Conservation (phyloP, 306 rosid species). For the Senna siamea region DNA sequence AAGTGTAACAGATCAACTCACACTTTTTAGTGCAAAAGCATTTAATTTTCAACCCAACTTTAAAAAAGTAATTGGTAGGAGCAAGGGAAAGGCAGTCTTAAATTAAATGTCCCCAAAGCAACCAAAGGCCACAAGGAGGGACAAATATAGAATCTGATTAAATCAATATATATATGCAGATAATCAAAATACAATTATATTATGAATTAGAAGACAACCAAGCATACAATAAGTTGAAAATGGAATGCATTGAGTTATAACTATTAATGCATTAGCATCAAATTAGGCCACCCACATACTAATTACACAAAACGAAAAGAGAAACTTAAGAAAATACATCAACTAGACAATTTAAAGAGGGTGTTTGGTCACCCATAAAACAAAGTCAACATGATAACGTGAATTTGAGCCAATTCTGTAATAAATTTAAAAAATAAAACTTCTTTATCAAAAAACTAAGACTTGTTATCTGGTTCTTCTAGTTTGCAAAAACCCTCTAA, state of each 20-base stretch:
- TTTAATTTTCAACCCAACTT: slow-evolving; percentile 17
- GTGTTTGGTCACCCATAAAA: neutral
- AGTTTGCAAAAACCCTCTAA: slow-evolving; percentile 6
- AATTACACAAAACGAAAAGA: slow-evolving; percentile 15
- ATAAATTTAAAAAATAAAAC: neutral
- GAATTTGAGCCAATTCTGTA: neutral
- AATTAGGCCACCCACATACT: slow-evolving; percentile 1
- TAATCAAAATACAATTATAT: neutral
- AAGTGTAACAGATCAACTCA: slow-evolving; percentile 19
- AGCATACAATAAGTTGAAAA: neutral
- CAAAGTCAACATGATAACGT: neutral
- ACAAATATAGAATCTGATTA: slow-evolving; percentile 8
- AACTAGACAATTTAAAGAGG: neutral
- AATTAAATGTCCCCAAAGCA: slow-evolving; percentile 16
- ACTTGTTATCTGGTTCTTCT: neutral
- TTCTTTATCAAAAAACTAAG: neutral
- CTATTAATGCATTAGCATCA: neutral
- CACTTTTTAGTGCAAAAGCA: slow-evolving; percentile 5
- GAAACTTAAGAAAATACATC: neutral
- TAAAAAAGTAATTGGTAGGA: slow-evolving; percentile 5
- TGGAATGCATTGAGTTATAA: neutral
- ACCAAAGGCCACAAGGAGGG: neutral
- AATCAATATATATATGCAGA: neutral
- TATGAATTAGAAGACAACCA: slow-evolving; percentile 5
- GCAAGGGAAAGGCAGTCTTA: slow-evolving; percentile 9